Evolutionary conservation across 2,329 filamentous ascomycete genomes (phyloP).

Genomic region (Colletotrichum somersetense): DNA sequence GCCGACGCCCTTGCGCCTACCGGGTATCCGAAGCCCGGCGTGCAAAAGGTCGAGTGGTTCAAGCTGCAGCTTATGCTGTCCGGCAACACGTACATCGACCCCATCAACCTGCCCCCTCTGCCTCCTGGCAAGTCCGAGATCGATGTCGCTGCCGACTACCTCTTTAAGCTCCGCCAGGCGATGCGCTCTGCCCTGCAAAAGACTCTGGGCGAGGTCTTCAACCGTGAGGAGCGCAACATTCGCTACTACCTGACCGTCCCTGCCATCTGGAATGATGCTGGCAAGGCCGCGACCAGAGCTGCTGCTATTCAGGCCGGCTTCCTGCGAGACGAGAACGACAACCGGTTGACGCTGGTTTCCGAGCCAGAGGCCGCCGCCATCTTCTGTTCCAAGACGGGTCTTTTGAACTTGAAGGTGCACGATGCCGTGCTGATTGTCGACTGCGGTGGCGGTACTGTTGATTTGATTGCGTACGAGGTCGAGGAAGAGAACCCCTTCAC

Average conservation of each 20-base stretch:
- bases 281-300: constrained; percentile 94
- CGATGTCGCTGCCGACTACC: constrained; percentile 98
- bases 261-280: constrained; percentile 99
- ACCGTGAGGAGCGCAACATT: constrained; percentile 97
- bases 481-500: constrained; percentile 98
- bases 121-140: constrained; percentile 98
- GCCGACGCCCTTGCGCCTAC: constrained; percentile 96
- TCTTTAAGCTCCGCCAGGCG: constrained; percentile 97
- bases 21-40: constrained; percentile 95
- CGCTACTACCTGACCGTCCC: constrained; percentile 98
- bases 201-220: constrained; percentile 96
- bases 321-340: constrained; percentile 96
- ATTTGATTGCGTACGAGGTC: constrained; percentile 98
- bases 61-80: constrained; percentile 99
- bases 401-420: constrained; percentile 97
- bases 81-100: constrained; percentile 98
- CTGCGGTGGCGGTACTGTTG: constrained; percentile 97
- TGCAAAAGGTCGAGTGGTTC: constrained; percentile 99
- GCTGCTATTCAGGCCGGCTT: constrained; percentile 98
- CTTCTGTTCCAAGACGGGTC: constrained; percentile 96
- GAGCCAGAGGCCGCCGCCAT: constrained; percentile 97
- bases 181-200: constrained; percentile 97
- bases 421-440: constrained; percentile 98
- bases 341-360: constrained; percentile 91
- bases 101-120: constrained; percentile 97